These are phyloP conservation scores for Beta macrorhiza DNA, from an alignment of 179 eudicot genomes.

Conservation along the genomic window DNA sequence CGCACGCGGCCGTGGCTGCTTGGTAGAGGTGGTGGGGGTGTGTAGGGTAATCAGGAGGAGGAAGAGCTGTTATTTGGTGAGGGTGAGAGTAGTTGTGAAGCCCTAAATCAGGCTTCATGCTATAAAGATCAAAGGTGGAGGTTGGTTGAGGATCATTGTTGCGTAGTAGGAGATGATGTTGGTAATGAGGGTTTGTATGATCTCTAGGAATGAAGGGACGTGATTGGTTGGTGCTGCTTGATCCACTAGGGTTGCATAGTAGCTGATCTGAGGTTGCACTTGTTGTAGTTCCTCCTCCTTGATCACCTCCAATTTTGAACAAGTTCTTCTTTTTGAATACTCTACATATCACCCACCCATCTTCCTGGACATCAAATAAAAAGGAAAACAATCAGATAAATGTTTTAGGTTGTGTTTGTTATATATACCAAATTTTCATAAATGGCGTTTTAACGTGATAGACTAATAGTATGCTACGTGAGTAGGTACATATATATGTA, in stretches of 20 bases:
- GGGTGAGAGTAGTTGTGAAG: conserved; percentile 54
- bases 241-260: conserved; percentile 40
- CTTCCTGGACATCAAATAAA: conserved; percentile 49
- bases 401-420: background rate
- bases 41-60: conserved; percentile 35
- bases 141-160: conserved; percentile 35
- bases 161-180: conserved; percentile 43
- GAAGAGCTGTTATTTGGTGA: conserved; percentile 36
- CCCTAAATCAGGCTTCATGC: conserved; percentile 46
- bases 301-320: conserved; percentile 60
- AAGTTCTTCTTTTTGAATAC: conserved; percentile 90
- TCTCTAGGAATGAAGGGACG: conserved; percentile 39
- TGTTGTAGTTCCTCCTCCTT: conserved; percentile 30
- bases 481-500: too few species aligned
- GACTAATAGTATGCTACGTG: too few species aligned
- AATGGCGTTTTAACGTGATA: too few species aligned
- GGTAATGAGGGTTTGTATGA: conserved; percentile 18
- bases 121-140: conserved; percentile 40
- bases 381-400: background rate
- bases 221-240: conserved; percentile 37
- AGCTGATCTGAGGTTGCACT: conserved; percentile 43
- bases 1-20: background rate
- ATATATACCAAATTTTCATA: too few species aligned
- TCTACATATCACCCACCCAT: conserved; percentile 93
- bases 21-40: conserved; percentile 35